Base-by-base conservation (phyloP, 805 yeast species). In the Wickerhamiella azymoides region DNA sequence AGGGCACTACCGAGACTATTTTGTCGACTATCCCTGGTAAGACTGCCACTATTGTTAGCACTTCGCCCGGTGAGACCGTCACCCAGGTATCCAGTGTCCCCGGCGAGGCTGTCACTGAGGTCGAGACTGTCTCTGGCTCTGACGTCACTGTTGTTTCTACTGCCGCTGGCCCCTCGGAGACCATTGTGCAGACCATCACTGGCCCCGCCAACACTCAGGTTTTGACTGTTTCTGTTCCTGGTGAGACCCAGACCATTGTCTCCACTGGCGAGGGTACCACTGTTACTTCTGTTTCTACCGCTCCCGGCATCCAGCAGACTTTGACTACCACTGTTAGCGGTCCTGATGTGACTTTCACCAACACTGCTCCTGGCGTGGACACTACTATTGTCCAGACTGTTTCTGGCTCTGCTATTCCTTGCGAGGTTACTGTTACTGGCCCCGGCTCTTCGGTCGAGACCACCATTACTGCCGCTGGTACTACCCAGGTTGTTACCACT, bases 181-280 rank as follows among this genome's bases (percentile, higher is more conserved):
- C 47, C 16, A 24, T 18, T 17, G 43, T 39, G 7, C 19, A 35
- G 19, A 38, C 47, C n/a, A 14, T 21, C 7, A 16, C 43, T 27
- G 47, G 42, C 36, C 19, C 42, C 13, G 42, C 26, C 13, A 18
- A 21, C 24, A 38, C 40, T 21, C 39, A 28, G 7, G 25, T 36
- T 16, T 24, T 28, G 14, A 41, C 25, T 7, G 35, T 36, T 13
- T 37, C 47, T 17, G 27, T 38, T 13, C 47, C 42, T 18, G 47
- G 47, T 16, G 30, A 36, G 33, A 44, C 47, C 14, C 38, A 38
- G 14, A 32, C 41, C 5, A 17, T 38, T 38, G 41, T 32, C 8
- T 28, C 42, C 14, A 44, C 47, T 38, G 43, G 42, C 9, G 43
- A 30, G 26, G 47, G 43, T 18, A 30, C 47, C 27, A 44, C 47